These are phyloP conservation scores for Solanum piurae DNA, from an alignment of 257 asterid genomes.

Conservation along the genomic window DNA sequence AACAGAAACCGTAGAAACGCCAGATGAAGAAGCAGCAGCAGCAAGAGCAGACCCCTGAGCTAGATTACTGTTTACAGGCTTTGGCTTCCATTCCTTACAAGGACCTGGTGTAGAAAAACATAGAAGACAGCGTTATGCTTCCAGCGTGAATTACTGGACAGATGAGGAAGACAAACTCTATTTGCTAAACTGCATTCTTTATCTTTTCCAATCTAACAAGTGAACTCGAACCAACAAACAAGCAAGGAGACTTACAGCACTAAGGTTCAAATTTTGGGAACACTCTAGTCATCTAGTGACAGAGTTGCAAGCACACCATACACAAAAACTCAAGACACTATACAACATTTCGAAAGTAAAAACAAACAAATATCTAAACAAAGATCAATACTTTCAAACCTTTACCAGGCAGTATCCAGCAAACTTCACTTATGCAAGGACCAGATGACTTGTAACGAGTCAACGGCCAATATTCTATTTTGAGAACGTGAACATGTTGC, in stretches of 20 bases:
- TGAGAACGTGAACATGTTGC: background rate
- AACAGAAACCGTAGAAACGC: slow-evolving; percentile 27
- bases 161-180: background rate
- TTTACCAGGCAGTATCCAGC: background rate
- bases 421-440: background rate
- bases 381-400: background rate
- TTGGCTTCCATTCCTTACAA: slow-evolving; percentile 89
- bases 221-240: background rate
- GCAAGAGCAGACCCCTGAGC: slow-evolving; percentile 28
- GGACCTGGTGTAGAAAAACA: slow-evolving; percentile 41
- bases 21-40: slow-evolving; percentile 40
- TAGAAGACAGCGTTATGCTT: slow-evolving; percentile 4
- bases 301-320: background rate
- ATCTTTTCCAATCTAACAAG: background rate
- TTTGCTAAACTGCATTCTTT: background rate
- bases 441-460: background rate
- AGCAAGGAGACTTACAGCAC: background rate
- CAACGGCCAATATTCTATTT: background rate
- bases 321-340: background rate
- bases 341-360: background rate
- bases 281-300: background rate
- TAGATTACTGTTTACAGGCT: slow-evolving; percentile 38
- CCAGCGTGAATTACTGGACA: background rate
- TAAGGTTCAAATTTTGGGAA: background rate
- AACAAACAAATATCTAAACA: background rate